These are phyloP conservation scores for Microbotryum lychnidis-dioicae DNA, from an alignment of 1,284 basidiomycete genomes.

Conservation along the genomic window DNA sequence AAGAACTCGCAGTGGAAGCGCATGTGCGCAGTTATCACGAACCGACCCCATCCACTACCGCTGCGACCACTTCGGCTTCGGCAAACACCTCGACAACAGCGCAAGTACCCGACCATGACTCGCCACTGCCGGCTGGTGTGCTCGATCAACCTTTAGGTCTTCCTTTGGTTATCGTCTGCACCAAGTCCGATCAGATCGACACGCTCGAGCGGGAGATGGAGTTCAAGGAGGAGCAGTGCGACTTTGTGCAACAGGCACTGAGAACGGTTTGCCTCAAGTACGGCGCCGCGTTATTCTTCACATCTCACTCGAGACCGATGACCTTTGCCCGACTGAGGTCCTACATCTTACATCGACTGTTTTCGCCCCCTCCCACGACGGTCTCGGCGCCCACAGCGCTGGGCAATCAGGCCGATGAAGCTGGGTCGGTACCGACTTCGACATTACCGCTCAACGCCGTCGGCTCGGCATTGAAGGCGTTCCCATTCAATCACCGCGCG, in stretches of 20 bases:
- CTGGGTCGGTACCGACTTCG: no score
- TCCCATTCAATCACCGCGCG: conserved; percentile 76
- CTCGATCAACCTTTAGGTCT: conserved; percentile 59
- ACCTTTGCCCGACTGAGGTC: conserved; percentile 73
- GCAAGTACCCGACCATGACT: conserved; percentile 49
- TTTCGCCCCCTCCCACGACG: conserved; percentile 45
- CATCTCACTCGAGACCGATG: conserved; percentile 64
- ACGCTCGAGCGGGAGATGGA: conserved; percentile 40
- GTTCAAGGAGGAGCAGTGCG: conserved; percentile 77
- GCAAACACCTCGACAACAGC: conserved; percentile 45
- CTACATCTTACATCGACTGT: conserved; percentile 78
- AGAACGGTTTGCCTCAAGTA: conserved; percentile 87
- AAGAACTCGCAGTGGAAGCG: conserved; percentile 58
- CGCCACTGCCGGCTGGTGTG: conserved; percentile 62
- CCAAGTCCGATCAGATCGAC: conserved; percentile 51
- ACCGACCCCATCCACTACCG: conserved; percentile 49
- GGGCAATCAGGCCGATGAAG: no score
- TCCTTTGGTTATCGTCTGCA: conserved; percentile 81
- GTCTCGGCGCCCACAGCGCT: conserved; percentile 6
- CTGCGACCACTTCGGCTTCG: conserved; percentile 28
- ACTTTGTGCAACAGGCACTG: conserved; percentile 88
- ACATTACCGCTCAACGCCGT: no score
- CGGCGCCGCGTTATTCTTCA: conserved; percentile 86
- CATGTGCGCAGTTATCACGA: conserved; percentile 83
- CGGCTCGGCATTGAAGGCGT: conserved; percentile 52